Evolutionary conservation across 495 filamentous ascomycete genomes (phyloP).

Genomic region (Hyaloscypha variabilis): DNA sequence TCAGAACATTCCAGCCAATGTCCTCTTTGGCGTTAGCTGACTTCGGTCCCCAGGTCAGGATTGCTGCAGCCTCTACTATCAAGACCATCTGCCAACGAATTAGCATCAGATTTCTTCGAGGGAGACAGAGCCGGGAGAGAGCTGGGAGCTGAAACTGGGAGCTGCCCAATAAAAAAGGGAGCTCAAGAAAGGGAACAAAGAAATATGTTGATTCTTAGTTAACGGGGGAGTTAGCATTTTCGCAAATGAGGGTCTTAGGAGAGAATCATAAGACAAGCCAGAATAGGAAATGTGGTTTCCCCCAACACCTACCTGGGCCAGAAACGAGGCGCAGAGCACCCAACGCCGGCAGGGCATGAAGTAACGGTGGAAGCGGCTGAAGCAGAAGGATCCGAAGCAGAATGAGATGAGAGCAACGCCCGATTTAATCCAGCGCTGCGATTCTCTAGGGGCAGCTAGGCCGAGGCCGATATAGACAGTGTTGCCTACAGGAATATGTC

Average conservation of each 20-base stretch:
- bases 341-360: constrained; percentile 53
- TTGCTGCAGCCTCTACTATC: constrained; percentile 51
- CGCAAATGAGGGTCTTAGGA: no score
- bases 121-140: no score
- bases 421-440: constrained; percentile 67
- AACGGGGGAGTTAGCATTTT: no score
- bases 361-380: constrained; percentile 61
- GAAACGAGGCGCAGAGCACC: constrained; percentile 65
- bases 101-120: no score
- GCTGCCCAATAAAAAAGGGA: no score
- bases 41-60: constrained; percentile 51
- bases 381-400: constrained; percentile 66
- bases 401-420: constrained; percentile 65
- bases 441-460: constrained; percentile 52
- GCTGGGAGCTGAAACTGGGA: no score
- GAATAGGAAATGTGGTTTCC: no score
- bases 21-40: constrained; percentile 40
- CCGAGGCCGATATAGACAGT: constrained; percentile 76
- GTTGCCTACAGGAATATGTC: constrained; percentile 47
- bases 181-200: no score
- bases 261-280: no score
- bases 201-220: no score
- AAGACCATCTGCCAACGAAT: no score
- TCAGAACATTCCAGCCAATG: constrained; percentile 57
- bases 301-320: constrained; percentile 51